phyloP scores from a whole-genome alignment of 306 rosid species.

The Quillaja saponaria region DNA sequence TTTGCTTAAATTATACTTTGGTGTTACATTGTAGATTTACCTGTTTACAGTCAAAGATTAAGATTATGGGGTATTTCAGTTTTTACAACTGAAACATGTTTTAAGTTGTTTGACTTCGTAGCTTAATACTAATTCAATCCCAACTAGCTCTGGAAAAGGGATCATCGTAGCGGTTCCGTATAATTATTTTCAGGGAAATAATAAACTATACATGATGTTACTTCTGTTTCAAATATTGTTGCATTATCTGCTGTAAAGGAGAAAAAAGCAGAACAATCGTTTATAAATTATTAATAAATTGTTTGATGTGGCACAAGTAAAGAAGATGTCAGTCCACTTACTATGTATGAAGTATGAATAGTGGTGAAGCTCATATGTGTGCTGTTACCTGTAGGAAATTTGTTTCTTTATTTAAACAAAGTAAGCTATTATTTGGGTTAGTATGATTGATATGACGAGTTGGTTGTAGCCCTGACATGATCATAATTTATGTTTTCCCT shows the following conservation, averaged over 20 bases:
- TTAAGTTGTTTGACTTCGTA: neutral
- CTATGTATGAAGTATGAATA: no score
- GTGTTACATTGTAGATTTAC: conserved; percentile 5
- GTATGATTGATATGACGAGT: neutral
- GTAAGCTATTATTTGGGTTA: conserved; percentile 2
- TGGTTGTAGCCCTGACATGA: neutral
- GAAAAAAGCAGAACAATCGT: no score
- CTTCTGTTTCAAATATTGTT: no score
- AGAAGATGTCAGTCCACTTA: no score
- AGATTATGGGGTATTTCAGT: neutral
- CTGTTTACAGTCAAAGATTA: neutral
- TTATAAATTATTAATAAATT: no score
- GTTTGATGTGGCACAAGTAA: no score
- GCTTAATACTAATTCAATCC: neutral
- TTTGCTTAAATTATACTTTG: neutral
- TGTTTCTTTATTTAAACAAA: neutral
- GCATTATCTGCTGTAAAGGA: no score
- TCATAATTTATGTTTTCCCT: neutral
- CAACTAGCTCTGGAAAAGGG: neutral
- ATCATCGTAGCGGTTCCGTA: no score
- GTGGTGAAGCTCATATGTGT: neutral
- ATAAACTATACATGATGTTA: no score
- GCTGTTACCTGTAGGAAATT: conserved; percentile 7
- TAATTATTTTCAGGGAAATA: no score
- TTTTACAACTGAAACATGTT: neutral